Evolutionary conservation across 176 grass and related monocot species (phyloP).

Genomic region (Oryza australiensis): DNA sequence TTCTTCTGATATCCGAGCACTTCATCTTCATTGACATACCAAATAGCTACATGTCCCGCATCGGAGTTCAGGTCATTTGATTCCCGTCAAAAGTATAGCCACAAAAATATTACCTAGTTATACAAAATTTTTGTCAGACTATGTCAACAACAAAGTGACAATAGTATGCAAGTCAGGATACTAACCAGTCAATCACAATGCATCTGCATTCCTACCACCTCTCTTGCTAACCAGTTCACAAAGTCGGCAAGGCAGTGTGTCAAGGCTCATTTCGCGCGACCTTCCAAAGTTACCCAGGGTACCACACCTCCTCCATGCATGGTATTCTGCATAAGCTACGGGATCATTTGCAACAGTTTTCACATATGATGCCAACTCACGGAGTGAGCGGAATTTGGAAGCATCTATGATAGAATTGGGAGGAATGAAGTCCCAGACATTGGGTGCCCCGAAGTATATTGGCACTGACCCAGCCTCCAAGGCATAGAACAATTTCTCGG

Average conservation of each 20-base stretch:
- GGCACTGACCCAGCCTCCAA: slow-evolving; percentile 85
- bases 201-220: slow-evolving; percentile 64
- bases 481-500: slow-evolving; percentile 89
- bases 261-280: slow-evolving; percentile 76
- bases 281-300: slow-evolving; percentile 71
- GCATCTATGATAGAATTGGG: slow-evolving; percentile 87
- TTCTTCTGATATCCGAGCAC: background rate
- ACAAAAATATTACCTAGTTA: slow-evolving; percentile 30
- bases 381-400: slow-evolving; percentile 73
- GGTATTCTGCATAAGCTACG: slow-evolving; percentile 85
- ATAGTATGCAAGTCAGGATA: slow-evolving; percentile 6
- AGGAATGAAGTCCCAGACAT: slow-evolving; percentile 86
- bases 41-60: slow-evolving; percentile 2
- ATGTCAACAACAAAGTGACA: background rate
- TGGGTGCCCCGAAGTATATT: slow-evolving; percentile 88
- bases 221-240: slow-evolving; percentile 75
- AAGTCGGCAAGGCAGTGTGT: slow-evolving; percentile 78
- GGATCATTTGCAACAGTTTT: slow-evolving; percentile 74
- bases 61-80: slow-evolving; percentile 1
- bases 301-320: slow-evolving; percentile 90
- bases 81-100: background rate
- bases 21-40: slow-evolving; percentile 2
- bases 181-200: slow-evolving; percentile 49
- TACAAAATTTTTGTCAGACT: slow-evolving; percentile 13
- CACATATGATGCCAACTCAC: slow-evolving; percentile 72